Base-by-base conservation (phyloP, 495 filamentous ascomycete genomes). In the Penicillium ucsense region DNA sequence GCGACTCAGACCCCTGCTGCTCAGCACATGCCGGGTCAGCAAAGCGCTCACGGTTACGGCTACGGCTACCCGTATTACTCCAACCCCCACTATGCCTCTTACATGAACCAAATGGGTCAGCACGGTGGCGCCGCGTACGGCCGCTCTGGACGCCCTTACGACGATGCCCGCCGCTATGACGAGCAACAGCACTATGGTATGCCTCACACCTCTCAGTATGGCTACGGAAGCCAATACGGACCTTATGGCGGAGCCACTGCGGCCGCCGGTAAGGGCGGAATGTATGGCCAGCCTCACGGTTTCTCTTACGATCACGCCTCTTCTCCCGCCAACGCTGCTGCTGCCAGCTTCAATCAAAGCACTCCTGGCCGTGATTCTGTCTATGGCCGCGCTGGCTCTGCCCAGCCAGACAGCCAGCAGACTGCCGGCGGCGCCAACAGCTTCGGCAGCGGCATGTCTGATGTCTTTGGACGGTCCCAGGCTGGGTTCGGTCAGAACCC, bases 281-380 rank as follows among this genome's bases (percentile, higher is more conserved):
- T 89, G 70, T 94, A 95, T 57, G 81, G 80, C 48, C 86, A 88
- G 64, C 82, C 82, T 29, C 84, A 86, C 53, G 83, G 66, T 43
- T 95, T 92, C 65, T 83, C 85, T 5, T 91, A 88, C 60, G 88
- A 90, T 8, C 77, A 94, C 58, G 72, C 77, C 20, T 82, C 85
- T 12, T 91, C 88, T 10, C 87, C 88, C 11, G 87, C 81, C 9
- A 81, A 78, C 42, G 78, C 41, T n/a, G 43, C 43, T 20, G 43
- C 75, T 30, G 81, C 74, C 34, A 75, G 74, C 39, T 94, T 92
- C 63, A 84, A 81, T 46, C 83, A 84, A 59, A 59, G 51, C 36
- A 74, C 82, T 43, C 78, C 61, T 35, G 79, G 81, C 35, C 79
- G 85, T 35, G 88, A 91, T 38, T 82, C 82, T 28, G 84, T 87